phyloP scores from a whole-genome alignment of 2,329 filamentous ascomycete species.

The Aaosphaeria arxii region DNA sequence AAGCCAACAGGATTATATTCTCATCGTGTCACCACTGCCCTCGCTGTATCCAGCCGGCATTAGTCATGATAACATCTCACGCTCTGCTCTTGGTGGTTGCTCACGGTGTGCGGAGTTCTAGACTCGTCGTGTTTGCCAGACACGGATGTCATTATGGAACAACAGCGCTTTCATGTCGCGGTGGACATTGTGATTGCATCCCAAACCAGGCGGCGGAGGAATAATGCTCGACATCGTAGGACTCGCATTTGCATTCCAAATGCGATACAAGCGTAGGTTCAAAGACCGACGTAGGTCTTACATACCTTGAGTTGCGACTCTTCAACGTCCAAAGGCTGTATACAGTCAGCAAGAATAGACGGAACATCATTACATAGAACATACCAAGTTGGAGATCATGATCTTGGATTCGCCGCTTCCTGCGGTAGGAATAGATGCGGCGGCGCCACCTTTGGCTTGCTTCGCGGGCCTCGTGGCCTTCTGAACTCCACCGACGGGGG shows the following conservation, averaged over 20 bases:
- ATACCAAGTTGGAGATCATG: slow-evolving; percentile 96
- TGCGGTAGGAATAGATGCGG: slow-evolving; percentile 58
- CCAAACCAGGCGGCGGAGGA: slow-evolving; percentile 14
- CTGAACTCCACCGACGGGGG: slow-evolving; percentile 81
- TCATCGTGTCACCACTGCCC: background rate
- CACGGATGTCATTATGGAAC: slow-evolving; percentile 14
- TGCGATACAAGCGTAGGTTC: slow-evolving; percentile 35
- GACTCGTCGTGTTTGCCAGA: slow-evolving; percentile 30
- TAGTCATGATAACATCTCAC: no score
- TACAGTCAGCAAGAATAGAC: slow-evolving; percentile 45
- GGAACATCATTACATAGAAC: slow-evolving; percentile 33
- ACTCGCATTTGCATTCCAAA: slow-evolving; percentile 29
- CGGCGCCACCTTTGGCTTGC: slow-evolving; percentile 59
- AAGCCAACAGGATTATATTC: no score
- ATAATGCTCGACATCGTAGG: slow-evolving; percentile 22
- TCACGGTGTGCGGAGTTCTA: slow-evolving; percentile 15
- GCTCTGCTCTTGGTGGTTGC: no score
- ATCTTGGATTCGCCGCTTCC: slow-evolving; percentile 81
- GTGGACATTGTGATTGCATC: slow-evolving; percentile 13
- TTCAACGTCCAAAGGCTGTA: slow-evolving; percentile 89
- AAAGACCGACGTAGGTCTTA: slow-evolving; percentile 64
- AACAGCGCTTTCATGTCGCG: background rate
- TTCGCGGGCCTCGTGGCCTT: slow-evolving; percentile 67
- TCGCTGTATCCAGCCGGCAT: background rate
- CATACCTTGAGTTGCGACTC: slow-evolving; percentile 99